A percentile compares a stretch with the other conserved stretches of the same genome.
phyloP scores from a whole-genome alignment of 73 alveolate genomes.

The Paramecium tetraurelia region DNA sequence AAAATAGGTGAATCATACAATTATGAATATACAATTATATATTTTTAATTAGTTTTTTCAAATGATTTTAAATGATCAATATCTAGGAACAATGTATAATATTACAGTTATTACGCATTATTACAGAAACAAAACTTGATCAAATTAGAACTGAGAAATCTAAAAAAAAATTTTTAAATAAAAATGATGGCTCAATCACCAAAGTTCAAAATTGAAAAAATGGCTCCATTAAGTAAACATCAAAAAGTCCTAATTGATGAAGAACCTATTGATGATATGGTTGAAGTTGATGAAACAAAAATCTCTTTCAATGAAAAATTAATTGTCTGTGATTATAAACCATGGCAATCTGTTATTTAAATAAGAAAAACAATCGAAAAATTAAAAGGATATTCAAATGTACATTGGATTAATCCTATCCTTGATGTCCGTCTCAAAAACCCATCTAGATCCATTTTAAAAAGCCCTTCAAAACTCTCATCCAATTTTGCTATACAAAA shows the following conservation, averaged over 20 bases:
- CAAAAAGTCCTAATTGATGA: neutral
- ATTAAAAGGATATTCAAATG: neutral
- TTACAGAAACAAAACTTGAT: neutral
- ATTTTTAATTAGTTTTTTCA: neutral
- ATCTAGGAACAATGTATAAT: neutral
- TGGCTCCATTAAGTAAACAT: neutral
- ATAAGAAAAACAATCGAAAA: neutral
- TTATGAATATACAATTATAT: no score
- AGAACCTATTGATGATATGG: neutral
- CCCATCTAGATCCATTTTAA: neutral
- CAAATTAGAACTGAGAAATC: neutral
- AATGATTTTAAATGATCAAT: neutral
- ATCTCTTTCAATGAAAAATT: neutral
- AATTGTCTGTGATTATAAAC: neutral
- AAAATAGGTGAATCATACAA: neutral
- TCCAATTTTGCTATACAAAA: neutral
- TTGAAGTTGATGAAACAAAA: neutral
- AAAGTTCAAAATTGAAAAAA: neutral
- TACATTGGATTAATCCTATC: neutral
- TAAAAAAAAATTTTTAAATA: neutral
- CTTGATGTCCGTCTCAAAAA: neutral
- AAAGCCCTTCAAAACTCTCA: neutral
- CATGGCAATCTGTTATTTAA: neutral
- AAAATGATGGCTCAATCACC: neutral
- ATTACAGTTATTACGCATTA: neutral